A percentile compares a stretch with the other conserved stretches of the same genome.
Evolutionary conservation across 129 eudicot genomes (phyloP).

Genomic region (Flaveria brownii): DNA sequence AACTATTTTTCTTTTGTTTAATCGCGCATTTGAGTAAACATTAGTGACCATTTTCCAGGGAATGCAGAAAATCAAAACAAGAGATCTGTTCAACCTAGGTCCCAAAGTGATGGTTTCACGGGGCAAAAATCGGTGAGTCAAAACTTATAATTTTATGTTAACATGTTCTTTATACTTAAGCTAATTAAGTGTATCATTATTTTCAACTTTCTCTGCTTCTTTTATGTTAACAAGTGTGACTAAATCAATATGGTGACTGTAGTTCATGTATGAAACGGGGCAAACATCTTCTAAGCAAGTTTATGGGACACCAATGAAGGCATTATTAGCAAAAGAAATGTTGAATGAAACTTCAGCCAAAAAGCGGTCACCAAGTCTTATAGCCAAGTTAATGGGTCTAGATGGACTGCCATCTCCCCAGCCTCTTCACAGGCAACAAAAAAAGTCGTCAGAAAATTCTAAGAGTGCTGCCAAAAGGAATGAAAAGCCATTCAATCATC

Average conservation of each 20-base stretch:
- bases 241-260: conserved; percentile 21
- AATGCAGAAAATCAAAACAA: conserved; percentile 33
- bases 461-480: conserved; percentile 31
- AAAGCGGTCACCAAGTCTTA: conserved; percentile 58
- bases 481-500: conserved; percentile 29
- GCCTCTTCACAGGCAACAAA: conserved; percentile 49
- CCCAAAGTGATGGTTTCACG: conserved; percentile 35
- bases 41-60: conserved; percentile 38
- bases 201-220: not conserved
- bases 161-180: not conserved
- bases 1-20: conserved; percentile 3
- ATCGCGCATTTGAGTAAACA: conserved; percentile 24
- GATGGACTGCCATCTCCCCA: conserved; percentile 73
- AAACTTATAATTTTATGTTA: not conserved
- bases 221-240: conserved; percentile 14
- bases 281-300: conserved; percentile 42
- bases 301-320: conserved; percentile 68
- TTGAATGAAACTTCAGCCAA: conserved; percentile 54
- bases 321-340: conserved; percentile 79
- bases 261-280: conserved; percentile 49
- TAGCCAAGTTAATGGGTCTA: conserved; percentile 87
- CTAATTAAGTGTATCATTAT: conserved; percentile 9
- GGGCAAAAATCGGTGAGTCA: conserved; percentile 48
- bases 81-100: conserved; percentile 40
- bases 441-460: conserved; percentile 40